Percentiles rank a stretch among this genome's conserved stretches.
phyloP scores from a whole-genome alignment of 148 eudicot genomes.

The Camellia granthamiana region DNA sequence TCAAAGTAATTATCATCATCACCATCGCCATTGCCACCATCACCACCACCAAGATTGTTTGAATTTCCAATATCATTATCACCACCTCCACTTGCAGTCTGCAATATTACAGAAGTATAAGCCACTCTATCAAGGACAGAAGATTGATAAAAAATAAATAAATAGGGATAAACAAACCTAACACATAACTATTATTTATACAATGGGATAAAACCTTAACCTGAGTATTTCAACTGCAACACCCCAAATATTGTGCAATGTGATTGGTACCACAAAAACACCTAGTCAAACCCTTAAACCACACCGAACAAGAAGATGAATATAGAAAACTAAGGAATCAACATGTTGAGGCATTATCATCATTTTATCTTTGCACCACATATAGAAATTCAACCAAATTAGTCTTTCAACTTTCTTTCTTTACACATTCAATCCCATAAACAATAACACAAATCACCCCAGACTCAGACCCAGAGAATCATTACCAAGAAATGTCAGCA shows the following conservation, averaged over 20 bases:
- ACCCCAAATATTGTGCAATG: background rate
- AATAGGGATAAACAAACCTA: no score
- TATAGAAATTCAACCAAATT: no score
- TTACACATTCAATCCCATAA: no score
- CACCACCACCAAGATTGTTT: constrained; percentile 83
- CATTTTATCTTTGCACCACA: no score
- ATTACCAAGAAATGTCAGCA: no score
- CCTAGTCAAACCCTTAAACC: no score
- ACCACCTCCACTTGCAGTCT: constrained; percentile 86
- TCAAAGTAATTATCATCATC: constrained; percentile 96
- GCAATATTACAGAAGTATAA: constrained; percentile 13
- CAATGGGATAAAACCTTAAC: background rate
- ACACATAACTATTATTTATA: background rate
- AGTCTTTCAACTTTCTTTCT: no score
- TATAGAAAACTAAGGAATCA: no score
- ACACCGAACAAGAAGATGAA: no score
- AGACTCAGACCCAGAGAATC: no score
- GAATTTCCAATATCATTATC: constrained; percentile 86
- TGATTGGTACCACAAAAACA: background rate
- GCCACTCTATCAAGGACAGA: background rate
- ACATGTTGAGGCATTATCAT: no score
- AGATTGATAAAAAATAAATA: background rate
- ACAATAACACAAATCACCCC: no score
- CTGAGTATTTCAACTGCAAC: background rate
- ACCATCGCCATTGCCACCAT: constrained; percentile 93